Conservation (phyloP, 2,329 filamentous ascomycete species). For the Cadophora malorum region DNA sequence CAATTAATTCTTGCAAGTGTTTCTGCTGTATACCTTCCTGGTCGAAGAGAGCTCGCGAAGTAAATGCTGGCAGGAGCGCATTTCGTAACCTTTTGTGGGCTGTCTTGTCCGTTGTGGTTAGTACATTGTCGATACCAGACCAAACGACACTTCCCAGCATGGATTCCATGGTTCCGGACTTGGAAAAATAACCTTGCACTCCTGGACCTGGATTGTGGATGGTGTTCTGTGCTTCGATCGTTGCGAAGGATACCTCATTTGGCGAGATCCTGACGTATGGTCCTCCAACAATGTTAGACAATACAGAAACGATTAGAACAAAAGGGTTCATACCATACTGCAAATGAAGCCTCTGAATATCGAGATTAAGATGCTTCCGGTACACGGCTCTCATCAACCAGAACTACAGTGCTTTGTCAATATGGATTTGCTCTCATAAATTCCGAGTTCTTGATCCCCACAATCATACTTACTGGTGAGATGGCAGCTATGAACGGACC, state of each 20-base stretch:
- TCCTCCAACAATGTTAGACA: background rate
- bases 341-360: background rate
- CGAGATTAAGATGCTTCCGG: background rate
- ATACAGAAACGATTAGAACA: background rate
- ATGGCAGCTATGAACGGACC: background rate
- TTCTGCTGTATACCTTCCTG: background rate
- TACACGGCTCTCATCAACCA: background rate
- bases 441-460: background rate
- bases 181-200: background rate
- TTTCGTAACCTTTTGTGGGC: background rate
- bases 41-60: background rate
- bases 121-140: background rate
- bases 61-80: background rate
- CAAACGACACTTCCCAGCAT: background rate
- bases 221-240: background rate
- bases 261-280: background rate
- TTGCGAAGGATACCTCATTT: background rate
- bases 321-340: background rate
- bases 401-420: too few species aligned
- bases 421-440: too few species aligned
- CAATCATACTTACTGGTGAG: background rate
- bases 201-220: background rate
- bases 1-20: background rate
- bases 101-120: background rate
- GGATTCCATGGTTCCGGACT: background rate